Percentiles rank a stretch among this genome's conserved stretches.
These are phyloP conservation scores for Trichoderma sp. DNA, from an alignment of 2,329 filamentous ascomycete species.

Conservation along the genomic window DNA sequence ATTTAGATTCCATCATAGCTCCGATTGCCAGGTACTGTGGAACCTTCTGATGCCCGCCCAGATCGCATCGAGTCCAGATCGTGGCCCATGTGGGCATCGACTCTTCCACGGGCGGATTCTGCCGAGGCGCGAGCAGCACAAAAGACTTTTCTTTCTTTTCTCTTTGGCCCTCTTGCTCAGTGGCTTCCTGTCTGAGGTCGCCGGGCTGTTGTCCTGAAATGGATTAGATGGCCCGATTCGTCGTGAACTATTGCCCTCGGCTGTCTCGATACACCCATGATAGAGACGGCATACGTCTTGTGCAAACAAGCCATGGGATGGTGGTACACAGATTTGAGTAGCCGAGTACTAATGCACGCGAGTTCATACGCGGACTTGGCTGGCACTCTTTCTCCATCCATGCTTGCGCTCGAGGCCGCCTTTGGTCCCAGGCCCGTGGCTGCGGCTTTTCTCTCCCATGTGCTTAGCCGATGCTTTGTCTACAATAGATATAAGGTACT, in stretches of 20 bases:
- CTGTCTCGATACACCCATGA: neutral
- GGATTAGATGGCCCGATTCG: neutral
- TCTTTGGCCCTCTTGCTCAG: neutral
- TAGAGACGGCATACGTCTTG: neutral
- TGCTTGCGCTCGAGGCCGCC: neutral
- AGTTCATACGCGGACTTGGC: neutral
- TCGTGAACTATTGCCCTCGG: neutral
- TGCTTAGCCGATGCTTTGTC: neutral
- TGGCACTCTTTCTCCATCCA: neutral
- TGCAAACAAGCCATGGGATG: neutral
- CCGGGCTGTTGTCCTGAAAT: neutral
- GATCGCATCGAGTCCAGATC: neutral
- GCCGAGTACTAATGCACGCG: neutral
- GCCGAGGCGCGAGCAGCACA: neutral
- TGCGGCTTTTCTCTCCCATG: neutral
- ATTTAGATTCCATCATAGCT: neutral
- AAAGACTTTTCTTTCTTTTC: neutral
- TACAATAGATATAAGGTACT: neutral
- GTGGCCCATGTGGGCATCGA: neutral
- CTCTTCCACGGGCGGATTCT: neutral
- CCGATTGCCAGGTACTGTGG: neutral
- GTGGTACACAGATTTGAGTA: neutral
- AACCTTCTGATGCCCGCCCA: neutral
- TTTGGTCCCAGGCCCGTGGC: neutral
- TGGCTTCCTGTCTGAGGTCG: too few relatives aligned